Evolutionary conservation across 768 basidiomycete species (phyloP).

Genomic region (Leccinum incarnatum): DNA sequence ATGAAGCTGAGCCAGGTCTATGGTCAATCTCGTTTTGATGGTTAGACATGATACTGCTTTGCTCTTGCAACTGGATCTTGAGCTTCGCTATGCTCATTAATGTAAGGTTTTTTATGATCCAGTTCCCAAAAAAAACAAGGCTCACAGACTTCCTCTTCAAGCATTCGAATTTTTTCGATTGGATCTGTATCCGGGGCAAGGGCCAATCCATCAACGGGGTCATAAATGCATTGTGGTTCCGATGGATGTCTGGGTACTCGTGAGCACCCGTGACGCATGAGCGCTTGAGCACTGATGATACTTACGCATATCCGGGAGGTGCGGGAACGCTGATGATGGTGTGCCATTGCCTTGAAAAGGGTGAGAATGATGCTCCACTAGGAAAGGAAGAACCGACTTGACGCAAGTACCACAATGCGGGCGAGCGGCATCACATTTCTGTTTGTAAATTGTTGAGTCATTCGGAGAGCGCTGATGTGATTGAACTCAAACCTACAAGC

Average conservation of each 20-base stretch:
- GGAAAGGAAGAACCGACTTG: constrained; percentile 51
- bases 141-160: constrained; percentile 78
- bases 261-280: constrained; percentile 2
- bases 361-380: constrained; percentile 7
- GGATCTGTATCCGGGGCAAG: constrained; percentile 78
- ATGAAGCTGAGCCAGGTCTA: constrained; percentile 21
- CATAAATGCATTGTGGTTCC: constrained; percentile 82
- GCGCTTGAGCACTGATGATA: not conserved
- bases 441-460: constrained; percentile 8
- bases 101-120: constrained; percentile 10
- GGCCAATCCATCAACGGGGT: constrained; percentile 78
- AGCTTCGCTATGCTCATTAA: constrained; percentile 48
- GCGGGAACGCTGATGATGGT: constrained; percentile 80
- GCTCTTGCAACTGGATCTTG: constrained; percentile 59
- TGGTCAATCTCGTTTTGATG: constrained; percentile 16
- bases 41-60: constrained; percentile 35
- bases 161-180: constrained; percentile 68
- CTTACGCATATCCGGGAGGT: constrained; percentile 81
- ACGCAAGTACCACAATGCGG: constrained; percentile 85
- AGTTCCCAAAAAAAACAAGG: constrained; percentile 1
- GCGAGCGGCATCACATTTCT: constrained; percentile 89
- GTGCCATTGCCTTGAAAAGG: constrained; percentile 65
- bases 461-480: not conserved
- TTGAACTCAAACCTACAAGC: constrained; percentile 50
- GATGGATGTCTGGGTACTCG: constrained; percentile 62